Evolutionary conservation across 164 flowering plant species (phyloP).

Genomic region (Chimonanthus praecox): DNA sequence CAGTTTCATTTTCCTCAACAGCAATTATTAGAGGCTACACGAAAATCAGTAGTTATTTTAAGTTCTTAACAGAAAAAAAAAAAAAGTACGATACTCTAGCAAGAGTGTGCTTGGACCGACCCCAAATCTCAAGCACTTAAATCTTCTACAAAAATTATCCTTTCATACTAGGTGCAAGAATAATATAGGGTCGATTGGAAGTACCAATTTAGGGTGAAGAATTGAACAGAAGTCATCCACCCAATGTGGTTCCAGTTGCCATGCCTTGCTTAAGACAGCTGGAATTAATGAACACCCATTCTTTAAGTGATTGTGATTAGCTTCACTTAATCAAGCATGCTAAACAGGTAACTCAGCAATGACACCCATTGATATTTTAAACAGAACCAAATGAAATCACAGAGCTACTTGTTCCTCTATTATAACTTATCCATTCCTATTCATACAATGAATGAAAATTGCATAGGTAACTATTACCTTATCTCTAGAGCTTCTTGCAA

Average conservation of each 20-base stretch:
- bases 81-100: background rate
- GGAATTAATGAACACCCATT: too few relatives aligned
- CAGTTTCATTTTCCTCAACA: constrained; percentile 82
- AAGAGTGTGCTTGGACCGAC: too few relatives aligned
- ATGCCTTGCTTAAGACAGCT: too few relatives aligned
- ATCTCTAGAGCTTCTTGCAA: constrained; percentile 42
- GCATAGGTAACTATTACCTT: constrained; percentile 35
- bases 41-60: background rate
- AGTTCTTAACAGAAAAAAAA: background rate
- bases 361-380: background rate
- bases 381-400: background rate
- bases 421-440: background rate
- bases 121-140: too few relatives aligned
- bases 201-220: too few relatives aligned
- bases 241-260: too few relatives aligned
- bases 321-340: background rate
- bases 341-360: background rate
- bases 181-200: too few relatives aligned
- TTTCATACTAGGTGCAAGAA: too few relatives aligned
- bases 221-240: too few relatives aligned
- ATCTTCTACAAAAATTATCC: too few relatives aligned
- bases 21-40: constrained; percentile 70
- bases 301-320: too few relatives aligned
- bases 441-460: background rate
- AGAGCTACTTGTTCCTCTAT: background rate